Evolutionary conservation across 768 basidiomycete species (phyloP), one percentile per base, ranked within the genome.

Genomic region (Serendipita sp.): DNA sequence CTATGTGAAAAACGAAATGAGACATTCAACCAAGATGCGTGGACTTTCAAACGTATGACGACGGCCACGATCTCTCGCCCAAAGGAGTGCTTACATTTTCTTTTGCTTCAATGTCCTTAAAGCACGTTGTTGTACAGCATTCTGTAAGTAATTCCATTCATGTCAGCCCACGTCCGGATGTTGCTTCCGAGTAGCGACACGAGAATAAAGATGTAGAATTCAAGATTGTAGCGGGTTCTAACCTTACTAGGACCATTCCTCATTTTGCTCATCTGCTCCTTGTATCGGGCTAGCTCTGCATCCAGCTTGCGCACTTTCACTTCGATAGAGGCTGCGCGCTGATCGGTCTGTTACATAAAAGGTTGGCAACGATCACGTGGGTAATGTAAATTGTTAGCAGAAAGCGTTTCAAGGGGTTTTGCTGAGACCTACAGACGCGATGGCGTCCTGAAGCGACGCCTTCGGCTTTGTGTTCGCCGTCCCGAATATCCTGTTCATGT

Each of bases 271-370:
- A 99, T 90, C 75, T 98, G 96, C 62, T 94, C 91, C 73, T 93
- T 92, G 77, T 96, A 97, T 42, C 88, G 79, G 53, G 77, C 78
- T 20, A 99, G 81, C 71, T 99, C 96, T 3, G 85, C 94, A 69
- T 98, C 94, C 30, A 99, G 80, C 73, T 98, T 99, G 76, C 86
- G 88, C 68, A 99, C 77, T 77, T 98, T 99, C 71, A 97, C 94
- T 72, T 99, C 93, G 65, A 96, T 88, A 13, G 88, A 84, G 28
- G 84, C 83, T 72, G 90, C 80, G 61, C 94, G 84, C 0, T 81
- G 72, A 71, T 97, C 94, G 71, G 92, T 96, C 93, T 96, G 66
- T 3, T 42, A 41, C 26, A 26, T 20, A 61, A 3, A 3, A 24
- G 48, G 16, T 51, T 51, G 28, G 16, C 22, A 51, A 26, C 48